phyloP scores from a whole-genome alignment of 768 basidiomycete species.

The Russula foetens region DNA sequence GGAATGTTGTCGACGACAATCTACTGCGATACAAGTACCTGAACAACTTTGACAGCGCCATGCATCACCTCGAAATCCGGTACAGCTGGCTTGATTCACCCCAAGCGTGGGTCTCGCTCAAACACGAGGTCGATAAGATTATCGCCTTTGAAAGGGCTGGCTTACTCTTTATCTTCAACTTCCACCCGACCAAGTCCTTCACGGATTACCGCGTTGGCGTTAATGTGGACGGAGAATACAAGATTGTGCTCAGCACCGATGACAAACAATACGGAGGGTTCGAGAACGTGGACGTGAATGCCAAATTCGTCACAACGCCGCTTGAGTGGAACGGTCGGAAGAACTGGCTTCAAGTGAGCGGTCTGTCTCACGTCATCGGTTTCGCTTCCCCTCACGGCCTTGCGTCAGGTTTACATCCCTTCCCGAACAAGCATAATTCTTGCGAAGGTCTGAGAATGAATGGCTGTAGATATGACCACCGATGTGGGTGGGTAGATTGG shows the following conservation, averaged over 20 bases:
- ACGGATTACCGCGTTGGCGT: conserved; percentile 92
- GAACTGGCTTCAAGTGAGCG: conserved; percentile 76
- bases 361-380: not conserved
- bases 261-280: conserved; percentile 88
- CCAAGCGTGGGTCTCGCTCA: conserved; percentile 89
- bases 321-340: conserved; percentile 89
- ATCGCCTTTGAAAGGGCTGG: conserved; percentile 92
- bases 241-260: conserved; percentile 73
- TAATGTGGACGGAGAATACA: conserved; percentile 78
- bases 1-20: conserved; percentile 86
- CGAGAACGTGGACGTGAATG: conserved; percentile 59
- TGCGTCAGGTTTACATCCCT: conserved; percentile 58
- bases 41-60: conserved; percentile 86
- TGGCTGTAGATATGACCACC: not conserved
- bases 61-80: conserved; percentile 80
- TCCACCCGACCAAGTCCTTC: conserved; percentile 86
- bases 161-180: conserved; percentile 94
- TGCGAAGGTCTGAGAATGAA: conserved; percentile 30
- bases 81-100: conserved; percentile 80
- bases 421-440: conserved; percentile 60
- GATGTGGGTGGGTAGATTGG: not conserved
- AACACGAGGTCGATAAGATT: conserved; percentile 89
- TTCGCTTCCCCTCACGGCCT: not conserved
- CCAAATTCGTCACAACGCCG: conserved; percentile 70
- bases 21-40: conserved; percentile 89